Base-by-base conservation (phyloP, 805 yeast species). In the Candida schatavii region DNA sequence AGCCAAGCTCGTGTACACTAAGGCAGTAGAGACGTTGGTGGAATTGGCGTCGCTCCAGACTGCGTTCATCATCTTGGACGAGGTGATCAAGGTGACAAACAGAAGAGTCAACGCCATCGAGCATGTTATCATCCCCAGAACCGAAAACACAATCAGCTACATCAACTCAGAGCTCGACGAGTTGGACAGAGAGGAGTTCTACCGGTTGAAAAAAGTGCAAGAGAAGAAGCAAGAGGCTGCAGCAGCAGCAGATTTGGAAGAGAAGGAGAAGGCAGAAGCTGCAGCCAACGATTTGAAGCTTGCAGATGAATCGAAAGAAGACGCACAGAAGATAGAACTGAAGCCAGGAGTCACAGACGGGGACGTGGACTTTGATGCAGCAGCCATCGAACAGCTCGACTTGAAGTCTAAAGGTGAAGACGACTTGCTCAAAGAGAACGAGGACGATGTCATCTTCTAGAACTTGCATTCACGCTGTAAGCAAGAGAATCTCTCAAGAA, bases 21-120 rank as follows among this genome's bases (percentile, higher is more conserved):
- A 83, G 57, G 96, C 97, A 11, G 97, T 93, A n/a, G 98, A 93
- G 66, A 89, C 97, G 0, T 75, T 91, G 48, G 97, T 91, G 25
- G 97, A 89, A 61, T 75, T 91, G 52, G 99, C 99, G 0, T 88
- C 97, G 10, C 72, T 93, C 57, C 99, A 91, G 64, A 91, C 98
- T 4, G 98, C 98, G 2, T 91, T 91, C 62, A 88, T 93, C 42
- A 91, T 91, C 51, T 77, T 91, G 56, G 99, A 93, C 68, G 99
- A 91, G 65, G 99, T 91, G 45, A 93, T 91, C 64, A 93, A 93
- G 66, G 97, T 93, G 46, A 91, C 99, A 41, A 91, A 91, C 68
- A 81, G 99, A 72, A 87, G 99, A 76, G 99, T 91, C 57, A 91
- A 91, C 63, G 98, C 99, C 48, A 91, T 91, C 66, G 99, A 91